Evolutionary conservation across 23 red algal genomes (phyloP).

Genomic region (Agarophyton chilense): DNA sequence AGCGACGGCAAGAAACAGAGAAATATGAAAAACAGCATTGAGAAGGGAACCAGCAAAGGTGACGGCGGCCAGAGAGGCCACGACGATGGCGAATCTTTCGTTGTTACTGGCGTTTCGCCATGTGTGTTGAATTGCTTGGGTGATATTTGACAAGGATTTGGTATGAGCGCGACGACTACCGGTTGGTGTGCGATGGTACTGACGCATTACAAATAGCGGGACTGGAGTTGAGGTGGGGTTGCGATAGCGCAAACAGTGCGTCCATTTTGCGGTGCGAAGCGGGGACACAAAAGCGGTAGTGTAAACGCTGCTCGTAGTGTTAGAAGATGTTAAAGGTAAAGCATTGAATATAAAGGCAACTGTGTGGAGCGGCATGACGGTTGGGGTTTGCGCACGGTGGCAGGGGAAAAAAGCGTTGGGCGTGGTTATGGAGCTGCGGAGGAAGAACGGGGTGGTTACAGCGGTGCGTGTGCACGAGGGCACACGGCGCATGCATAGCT

Average conservation of each 20-base stretch:
- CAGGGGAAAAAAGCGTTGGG: not conserved
- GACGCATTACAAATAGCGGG: not conserved
- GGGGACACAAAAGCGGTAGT: not conserved
- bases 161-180: not conserved
- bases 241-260: not conserved
- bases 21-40: constrained; percentile 43
- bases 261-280: not conserved
- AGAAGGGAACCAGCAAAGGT: constrained; percentile 7
- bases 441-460: too few species aligned
- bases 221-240: not conserved
- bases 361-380: not conserved
- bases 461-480: too few species aligned
- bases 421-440: not conserved
- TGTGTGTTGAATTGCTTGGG: not conserved
- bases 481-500: too few species aligned
- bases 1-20: constrained; percentile 19
- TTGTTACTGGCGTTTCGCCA: not conserved
- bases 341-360: not conserved
- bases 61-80: constrained; percentile 6
- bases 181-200: not conserved
- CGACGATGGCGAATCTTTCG: constrained; percentile 13
- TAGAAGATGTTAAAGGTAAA: too few species aligned
- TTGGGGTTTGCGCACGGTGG: not conserved
- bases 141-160: not conserved
- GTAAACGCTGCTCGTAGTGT: not conserved